These are phyloP conservation scores for Fusarium musae DNA, from an alignment of 2,329 filamentous ascomycete genomes.

Conservation along the genomic window DNA sequence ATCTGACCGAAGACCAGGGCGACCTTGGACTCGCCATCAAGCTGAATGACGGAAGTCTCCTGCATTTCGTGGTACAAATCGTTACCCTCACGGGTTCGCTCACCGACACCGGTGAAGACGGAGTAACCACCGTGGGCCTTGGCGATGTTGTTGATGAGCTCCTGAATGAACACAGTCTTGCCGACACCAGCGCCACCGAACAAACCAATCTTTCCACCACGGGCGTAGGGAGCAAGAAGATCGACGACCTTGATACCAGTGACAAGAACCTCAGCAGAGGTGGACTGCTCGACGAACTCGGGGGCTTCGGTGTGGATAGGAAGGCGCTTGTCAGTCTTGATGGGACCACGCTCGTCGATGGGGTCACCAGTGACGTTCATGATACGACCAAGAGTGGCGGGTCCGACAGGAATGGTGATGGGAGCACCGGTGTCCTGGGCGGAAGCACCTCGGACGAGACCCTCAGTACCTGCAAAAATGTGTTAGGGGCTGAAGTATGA, in stretches of 20 bases:
- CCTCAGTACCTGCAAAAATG: conserved; percentile 85
- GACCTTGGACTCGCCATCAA: conserved; percentile 99
- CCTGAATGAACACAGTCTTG: conserved; percentile 99
- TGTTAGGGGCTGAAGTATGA: conserved; percentile 18
- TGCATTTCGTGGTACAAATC: conserved; percentile 99
- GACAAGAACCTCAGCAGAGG: conserved; percentile 93
- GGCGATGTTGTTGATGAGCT: conserved; percentile 99
- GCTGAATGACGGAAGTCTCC: conserved; percentile 99
- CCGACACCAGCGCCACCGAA: conserved; percentile 99
- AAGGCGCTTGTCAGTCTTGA: conserved; percentile 88
- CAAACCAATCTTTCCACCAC: conserved; percentile 99
- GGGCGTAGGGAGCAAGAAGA: conserved; percentile 96
- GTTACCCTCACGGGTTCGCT: conserved; percentile 99
- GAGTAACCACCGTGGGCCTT: conserved; percentile 99
- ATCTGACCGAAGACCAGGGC: conserved; percentile 99
- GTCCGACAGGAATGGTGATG: conserved; percentile 96
- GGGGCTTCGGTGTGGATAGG: conserved; percentile 97
- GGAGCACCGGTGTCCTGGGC: conserved; percentile 90
- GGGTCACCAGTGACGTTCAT: conserved; percentile 99
- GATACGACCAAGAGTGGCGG: conserved; percentile 95
- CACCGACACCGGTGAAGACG: conserved; percentile 99
- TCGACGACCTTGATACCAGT: conserved; percentile 99
- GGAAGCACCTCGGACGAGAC: conserved; percentile 93
- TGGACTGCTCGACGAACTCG: conserved; percentile 94
- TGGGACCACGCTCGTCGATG: conserved; percentile 98